These are phyloP conservation scores for Capsicum chinense DNA, from an alignment of 257 asterid genomes.

Conservation along the genomic window DNA sequence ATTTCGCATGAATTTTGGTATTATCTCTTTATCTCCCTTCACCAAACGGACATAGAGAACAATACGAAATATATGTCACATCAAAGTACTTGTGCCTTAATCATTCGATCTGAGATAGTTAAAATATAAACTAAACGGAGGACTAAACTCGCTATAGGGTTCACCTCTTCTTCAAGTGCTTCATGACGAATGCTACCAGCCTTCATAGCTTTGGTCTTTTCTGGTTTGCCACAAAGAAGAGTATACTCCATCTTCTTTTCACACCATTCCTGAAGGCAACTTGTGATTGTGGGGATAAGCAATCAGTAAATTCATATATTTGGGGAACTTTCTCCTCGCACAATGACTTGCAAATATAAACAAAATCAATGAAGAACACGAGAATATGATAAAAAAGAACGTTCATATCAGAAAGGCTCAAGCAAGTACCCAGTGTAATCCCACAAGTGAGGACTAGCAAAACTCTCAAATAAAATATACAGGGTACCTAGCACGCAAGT, in stretches of 20 bases:
- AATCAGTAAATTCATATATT: constrained; percentile 6
- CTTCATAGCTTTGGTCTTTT: constrained; percentile 75
- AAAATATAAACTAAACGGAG: background rate
- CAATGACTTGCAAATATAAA: background rate
- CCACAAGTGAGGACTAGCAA: background rate
- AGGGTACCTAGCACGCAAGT: background rate
- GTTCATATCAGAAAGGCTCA: background rate
- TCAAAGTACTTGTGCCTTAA: background rate
- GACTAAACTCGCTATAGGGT: background rate
- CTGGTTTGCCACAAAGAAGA: constrained; percentile 59
- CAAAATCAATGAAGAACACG: background rate
- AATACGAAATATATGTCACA: background rate
- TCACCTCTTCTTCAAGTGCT: constrained; percentile 86
- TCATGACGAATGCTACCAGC: constrained; percentile 83
- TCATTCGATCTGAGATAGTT: background rate
- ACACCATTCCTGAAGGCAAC: constrained; percentile 82
- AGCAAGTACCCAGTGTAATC: background rate
- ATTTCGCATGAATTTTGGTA: background rate
- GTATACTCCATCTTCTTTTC: constrained; percentile 79
- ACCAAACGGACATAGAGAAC: background rate
- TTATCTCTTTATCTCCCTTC: constrained; percentile 4
- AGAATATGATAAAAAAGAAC: background rate
- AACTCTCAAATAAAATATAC: background rate
- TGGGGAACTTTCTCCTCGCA: background rate
- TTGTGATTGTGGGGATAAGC: background rate